These are phyloP conservation scores for Plasmopara viticola DNA, from an alignment of 352 stramenopile species.

Conservation along the genomic window DNA sequence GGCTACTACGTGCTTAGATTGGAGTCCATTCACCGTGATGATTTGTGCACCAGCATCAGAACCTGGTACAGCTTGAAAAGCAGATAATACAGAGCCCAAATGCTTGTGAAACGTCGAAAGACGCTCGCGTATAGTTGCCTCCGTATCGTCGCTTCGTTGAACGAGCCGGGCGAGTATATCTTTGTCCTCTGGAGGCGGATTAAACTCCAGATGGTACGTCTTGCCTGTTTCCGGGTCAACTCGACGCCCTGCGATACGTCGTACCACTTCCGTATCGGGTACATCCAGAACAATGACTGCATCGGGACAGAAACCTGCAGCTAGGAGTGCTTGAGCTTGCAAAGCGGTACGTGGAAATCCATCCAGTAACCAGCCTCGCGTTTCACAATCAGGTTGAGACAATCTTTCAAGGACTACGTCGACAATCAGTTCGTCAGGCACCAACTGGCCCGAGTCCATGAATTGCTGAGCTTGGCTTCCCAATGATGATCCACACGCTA, in stretches of 20 bases:
- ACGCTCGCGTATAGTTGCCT: constrained; percentile 87
- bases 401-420: constrained; percentile 72
- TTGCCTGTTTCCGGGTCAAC: constrained; percentile 92
- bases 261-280: constrained; percentile 92
- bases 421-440: constrained; percentile 92
- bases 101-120: constrained; percentile 85
- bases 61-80: constrained; percentile 20
- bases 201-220: constrained; percentile 96
- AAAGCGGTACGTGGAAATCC: constrained; percentile 88
- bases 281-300: constrained; percentile 91
- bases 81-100: constrained; percentile 40
- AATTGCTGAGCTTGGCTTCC: constrained; percentile 80
- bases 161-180: constrained; percentile 58
- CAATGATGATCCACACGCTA: constrained; percentile 46
- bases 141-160: constrained; percentile 91
- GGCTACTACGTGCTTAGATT: constrained; percentile 36
- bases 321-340: constrained; percentile 82
- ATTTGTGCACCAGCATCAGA: constrained; percentile 19
- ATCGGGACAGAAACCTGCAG: constrained; percentile 81
- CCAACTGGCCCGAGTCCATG: constrained; percentile 86
- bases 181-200: constrained; percentile 80
- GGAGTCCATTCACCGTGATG: constrained; percentile 39
- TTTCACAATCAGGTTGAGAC: constrained; percentile 70
- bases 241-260: constrained; percentile 93
- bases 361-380: constrained; percentile 89